These are phyloP conservation scores for Plantago ovata DNA, from an alignment of 257 asterid species.

Conservation along the genomic window DNA sequence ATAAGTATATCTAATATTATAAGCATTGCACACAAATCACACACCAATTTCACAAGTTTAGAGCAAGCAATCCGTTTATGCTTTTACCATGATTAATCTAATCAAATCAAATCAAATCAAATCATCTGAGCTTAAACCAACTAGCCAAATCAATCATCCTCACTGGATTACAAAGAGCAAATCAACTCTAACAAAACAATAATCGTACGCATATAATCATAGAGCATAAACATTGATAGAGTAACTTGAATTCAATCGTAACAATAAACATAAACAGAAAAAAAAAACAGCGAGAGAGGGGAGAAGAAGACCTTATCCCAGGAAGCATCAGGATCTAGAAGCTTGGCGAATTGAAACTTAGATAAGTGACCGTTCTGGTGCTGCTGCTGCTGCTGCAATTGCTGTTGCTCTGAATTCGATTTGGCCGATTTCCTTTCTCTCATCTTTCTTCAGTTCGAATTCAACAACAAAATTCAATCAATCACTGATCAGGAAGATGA, in stretches of 20 bases:
- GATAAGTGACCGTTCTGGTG: conserved; percentile 78
- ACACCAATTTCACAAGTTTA: no score
- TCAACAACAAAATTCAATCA: background rate
- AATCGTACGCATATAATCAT: no score
- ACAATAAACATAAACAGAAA: background rate
- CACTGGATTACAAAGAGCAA: no score
- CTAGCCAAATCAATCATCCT: no score
- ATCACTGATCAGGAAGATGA: background rate
- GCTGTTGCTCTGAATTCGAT: conserved; percentile 29
- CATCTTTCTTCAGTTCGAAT: conserved; percentile 28
- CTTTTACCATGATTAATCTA: no score
- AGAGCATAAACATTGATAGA: no score
- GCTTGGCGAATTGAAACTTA: conserved; percentile 62
- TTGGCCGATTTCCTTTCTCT: conserved; percentile 79
- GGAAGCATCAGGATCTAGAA: conserved; percentile 69
- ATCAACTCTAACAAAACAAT: no score
- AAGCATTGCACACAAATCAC: no score
- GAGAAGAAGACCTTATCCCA: conserved; percentile 69
- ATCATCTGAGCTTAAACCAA: no score
- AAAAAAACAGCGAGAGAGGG: background rate
- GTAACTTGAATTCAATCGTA: background rate
- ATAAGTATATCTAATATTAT: no score
- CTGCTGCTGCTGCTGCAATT: conserved; percentile 40
- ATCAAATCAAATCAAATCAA: no score
- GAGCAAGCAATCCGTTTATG: no score